Conservation (phyloP, 768 basidiomycete genomes). For the Trametopsis cervina region DNA sequence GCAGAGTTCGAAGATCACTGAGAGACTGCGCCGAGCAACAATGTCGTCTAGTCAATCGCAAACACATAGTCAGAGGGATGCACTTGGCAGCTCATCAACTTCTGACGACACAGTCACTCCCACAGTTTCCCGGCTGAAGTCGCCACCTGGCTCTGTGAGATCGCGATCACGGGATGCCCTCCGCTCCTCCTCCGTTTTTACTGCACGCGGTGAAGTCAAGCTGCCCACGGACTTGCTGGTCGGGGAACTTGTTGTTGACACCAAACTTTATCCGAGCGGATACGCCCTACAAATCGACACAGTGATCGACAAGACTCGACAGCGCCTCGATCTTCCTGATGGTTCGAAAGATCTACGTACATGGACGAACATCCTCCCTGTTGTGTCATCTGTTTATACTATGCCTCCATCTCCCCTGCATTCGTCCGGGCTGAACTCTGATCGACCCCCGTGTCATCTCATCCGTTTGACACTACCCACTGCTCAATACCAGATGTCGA, state of each 20-base stretch:
- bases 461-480: slow-evolving; percentile 77
- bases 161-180: slow-evolving; percentile 29
- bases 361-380: slow-evolving; percentile 33
- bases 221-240: slow-evolving; percentile 66
- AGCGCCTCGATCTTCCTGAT: slow-evolving; percentile 29
- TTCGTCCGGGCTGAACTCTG: slow-evolving; percentile 56
- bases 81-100: background rate
- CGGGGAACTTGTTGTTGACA: slow-evolving; percentile 74
- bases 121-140: slow-evolving; percentile 2
- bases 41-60: background rate
- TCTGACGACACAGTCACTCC: slow-evolving; percentile 2
- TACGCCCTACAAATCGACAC: slow-evolving; percentile 50
- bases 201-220: slow-evolving; percentile 52
- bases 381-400: slow-evolving; percentile 57
- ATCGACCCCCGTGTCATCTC: slow-evolving; percentile 59
- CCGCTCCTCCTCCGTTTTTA: slow-evolving; percentile 48
- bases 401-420: slow-evolving; percentile 80
- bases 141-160: slow-evolving; percentile 13
- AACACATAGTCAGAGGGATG: background rate
- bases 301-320: slow-evolving; percentile 31
- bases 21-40: slow-evolving; percentile 18
- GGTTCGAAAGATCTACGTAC: slow-evolving; percentile 15
- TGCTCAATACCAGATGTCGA: slow-evolving; percentile 68
- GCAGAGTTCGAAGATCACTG: slow-evolving; percentile 32
- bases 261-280: slow-evolving; percentile 73